Conservation (phyloP, 1,139 yeast species). For the Nadsonia commutata region DNA sequence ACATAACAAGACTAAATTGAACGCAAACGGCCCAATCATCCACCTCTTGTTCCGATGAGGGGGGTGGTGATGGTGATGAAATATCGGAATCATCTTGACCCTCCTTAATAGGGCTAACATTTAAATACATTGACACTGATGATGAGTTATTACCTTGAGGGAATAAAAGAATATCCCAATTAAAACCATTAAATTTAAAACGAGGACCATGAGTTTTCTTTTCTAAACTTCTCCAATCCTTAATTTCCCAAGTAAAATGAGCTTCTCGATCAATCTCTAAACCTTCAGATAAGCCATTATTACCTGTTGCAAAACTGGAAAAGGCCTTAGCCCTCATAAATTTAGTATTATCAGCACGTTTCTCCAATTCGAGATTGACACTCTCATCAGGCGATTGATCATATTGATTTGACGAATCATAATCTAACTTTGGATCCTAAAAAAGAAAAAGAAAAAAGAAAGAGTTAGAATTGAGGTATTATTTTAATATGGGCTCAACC, state of each 20-base stretch:
- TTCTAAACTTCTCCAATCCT: conserved; percentile 42
- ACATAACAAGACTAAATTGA: conserved; percentile 72
- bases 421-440: neutral
- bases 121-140: conserved; percentile 21
- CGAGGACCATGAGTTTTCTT: conserved; percentile 30
- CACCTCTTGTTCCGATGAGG: neutral
- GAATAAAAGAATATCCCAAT: conserved; percentile 63
- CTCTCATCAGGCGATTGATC: neutral
- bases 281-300: conserved; percentile 18
- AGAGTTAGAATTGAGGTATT: too few relatives aligned
- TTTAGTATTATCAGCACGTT: neutral
- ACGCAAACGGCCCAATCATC: conserved; percentile 75
- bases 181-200: conserved; percentile 51
- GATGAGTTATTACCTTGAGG: conserved; percentile 38
- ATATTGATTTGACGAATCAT: neutral
- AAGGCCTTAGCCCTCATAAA: conserved; percentile 17
- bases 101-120: conserved; percentile 12
- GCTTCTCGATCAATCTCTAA: conserved; percentile 25
- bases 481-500: too few relatives aligned
- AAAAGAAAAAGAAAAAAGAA: neutral
- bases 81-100: neutral
- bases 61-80: neutral
- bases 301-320: conserved; percentile 7
- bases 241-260: conserved; percentile 58
- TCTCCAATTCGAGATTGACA: neutral